These are phyloP conservation scores for Debaryomyces subglobosus DNA, from an alignment of 1,139 yeast genomes.

Conservation along the genomic window DNA sequence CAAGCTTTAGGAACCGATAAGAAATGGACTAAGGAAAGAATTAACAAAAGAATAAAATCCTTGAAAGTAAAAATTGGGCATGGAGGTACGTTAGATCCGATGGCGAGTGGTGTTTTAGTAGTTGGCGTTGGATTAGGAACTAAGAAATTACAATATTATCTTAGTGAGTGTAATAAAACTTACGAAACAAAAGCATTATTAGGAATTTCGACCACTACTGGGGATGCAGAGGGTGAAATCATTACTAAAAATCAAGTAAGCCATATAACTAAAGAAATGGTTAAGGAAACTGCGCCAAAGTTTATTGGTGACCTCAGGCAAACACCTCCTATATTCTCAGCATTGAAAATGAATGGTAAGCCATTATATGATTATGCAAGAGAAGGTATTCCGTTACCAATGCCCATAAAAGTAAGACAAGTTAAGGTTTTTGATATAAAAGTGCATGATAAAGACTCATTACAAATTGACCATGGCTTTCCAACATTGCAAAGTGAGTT, in stretches of 20 bases:
- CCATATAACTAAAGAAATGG: conserved; percentile 59
- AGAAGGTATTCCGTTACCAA: conserved; percentile 82
- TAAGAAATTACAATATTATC: conserved; percentile 69
- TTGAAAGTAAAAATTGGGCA: conserved; percentile 91
- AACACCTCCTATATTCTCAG: conserved; percentile 95
- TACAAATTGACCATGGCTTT: conserved; percentile 61
- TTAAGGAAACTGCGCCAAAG: conserved; percentile 54
- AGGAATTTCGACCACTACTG: conserved; percentile 92
- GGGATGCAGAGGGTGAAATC: conserved; percentile 88
- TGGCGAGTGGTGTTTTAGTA: conserved; percentile 91
- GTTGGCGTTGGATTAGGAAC: conserved; percentile 93
- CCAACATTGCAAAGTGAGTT: conserved; percentile 50
- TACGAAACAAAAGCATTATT: conserved; percentile 85
- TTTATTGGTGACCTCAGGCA: conserved; percentile 82
- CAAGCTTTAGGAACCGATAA: conserved; percentile 46
- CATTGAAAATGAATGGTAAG: conserved; percentile 91
- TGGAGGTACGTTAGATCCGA: conserved; percentile 96
- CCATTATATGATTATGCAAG: conserved; percentile 95
- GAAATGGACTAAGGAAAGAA: conserved; percentile 49
- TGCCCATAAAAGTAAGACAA: conserved; percentile 73
- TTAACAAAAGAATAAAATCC: conserved; percentile 48
- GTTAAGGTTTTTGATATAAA: conserved; percentile 62
- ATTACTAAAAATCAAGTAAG: conserved; percentile 57
- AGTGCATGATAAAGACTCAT: conserved; percentile 54
- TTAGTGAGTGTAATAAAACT: conserved; percentile 71